These are phyloP conservation scores for Erysimum pusillum DNA, from an alignment of 441 rosid species.

Conservation along the genomic window DNA sequence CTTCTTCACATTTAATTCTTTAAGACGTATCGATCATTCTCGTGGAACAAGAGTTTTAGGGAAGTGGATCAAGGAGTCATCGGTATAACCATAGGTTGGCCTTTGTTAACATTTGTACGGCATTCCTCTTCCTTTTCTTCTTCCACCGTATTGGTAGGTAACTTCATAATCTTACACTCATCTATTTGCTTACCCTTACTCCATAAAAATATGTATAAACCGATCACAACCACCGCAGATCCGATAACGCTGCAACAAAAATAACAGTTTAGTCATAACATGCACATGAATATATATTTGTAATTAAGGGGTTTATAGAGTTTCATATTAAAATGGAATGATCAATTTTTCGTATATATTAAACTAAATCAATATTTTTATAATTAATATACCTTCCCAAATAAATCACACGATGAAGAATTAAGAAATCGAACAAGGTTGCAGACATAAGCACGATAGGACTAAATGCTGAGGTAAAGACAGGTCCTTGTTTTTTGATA, in stretches of 20 bases:
- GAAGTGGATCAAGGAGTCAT: slow-evolving; percentile 48
- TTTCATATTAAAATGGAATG: background rate
- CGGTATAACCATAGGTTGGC: slow-evolving; percentile 42
- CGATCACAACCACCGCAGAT: slow-evolving; percentile 54
- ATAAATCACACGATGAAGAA: slow-evolving; percentile 44
- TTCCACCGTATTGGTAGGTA: slow-evolving; percentile 38
- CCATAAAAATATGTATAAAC: slow-evolving; percentile 63
- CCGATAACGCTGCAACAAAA: slow-evolving; percentile 52
- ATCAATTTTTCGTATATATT: background rate
- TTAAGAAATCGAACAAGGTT: slow-evolving; percentile 44
- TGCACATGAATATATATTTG: background rate
- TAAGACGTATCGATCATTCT: background rate
- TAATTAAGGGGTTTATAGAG: no score
- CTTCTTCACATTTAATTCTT: slow-evolving; percentile 7
- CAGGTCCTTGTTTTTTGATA: slow-evolving; percentile 48
- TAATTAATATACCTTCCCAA: slow-evolving; percentile 44
- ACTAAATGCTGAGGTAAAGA: slow-evolving; percentile 44
- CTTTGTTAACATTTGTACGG: slow-evolving; percentile 28
- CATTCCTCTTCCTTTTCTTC: slow-evolving; percentile 44
- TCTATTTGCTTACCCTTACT: slow-evolving; percentile 52
- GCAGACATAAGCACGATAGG: slow-evolving; percentile 49
- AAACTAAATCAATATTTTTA: background rate
- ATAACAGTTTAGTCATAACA: background rate
- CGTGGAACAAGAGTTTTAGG: background rate
- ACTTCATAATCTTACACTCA: slow-evolving; percentile 26